A percentile compares a stretch with the other conserved stretches of the same genome.
These are phyloP conservation scores for Nigrospora osmanthi DNA, from an alignment of 2,329 filamentous ascomycete species.

Conservation along the genomic window DNA sequence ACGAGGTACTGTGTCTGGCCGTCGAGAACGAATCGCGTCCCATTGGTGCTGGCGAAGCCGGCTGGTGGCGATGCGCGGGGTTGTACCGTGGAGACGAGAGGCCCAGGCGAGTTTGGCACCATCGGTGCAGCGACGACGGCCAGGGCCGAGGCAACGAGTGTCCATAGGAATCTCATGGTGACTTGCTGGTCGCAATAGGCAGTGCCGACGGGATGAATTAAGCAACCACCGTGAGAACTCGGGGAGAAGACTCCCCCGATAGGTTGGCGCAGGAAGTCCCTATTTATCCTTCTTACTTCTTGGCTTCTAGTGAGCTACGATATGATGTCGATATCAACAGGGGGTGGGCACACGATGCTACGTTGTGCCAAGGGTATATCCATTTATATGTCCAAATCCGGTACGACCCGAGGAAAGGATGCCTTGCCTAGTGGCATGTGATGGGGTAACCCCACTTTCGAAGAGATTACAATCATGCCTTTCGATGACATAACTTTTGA, in stretches of 20 bases:
- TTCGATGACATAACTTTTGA: no score
- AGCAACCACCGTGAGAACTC: no score
- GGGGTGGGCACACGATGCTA: not conserved
- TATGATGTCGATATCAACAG: not conserved
- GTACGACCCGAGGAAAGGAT: no score
- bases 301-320: not conserved
- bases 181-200: not conserved
- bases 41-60: conserved; percentile 13
- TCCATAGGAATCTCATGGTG: not conserved
- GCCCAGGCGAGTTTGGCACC: not conserved
- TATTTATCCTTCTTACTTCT: not conserved
- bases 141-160: not conserved
- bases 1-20: conserved; percentile 34
- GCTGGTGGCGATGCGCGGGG: not conserved
- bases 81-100: not conserved
- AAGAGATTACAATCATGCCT: no score
- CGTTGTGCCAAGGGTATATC: not conserved
- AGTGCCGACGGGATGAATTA: not conserved
- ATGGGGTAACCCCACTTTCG: no score
- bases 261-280: not conserved
- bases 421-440: no score
- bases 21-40: conserved; percentile 29
- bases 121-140: not conserved
- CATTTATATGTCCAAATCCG: no score
- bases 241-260: not conserved